Evolutionary conservation across 2,329 filamentous ascomycete species (phyloP).

Genomic region (Periglandula ipomoeae): DNA sequence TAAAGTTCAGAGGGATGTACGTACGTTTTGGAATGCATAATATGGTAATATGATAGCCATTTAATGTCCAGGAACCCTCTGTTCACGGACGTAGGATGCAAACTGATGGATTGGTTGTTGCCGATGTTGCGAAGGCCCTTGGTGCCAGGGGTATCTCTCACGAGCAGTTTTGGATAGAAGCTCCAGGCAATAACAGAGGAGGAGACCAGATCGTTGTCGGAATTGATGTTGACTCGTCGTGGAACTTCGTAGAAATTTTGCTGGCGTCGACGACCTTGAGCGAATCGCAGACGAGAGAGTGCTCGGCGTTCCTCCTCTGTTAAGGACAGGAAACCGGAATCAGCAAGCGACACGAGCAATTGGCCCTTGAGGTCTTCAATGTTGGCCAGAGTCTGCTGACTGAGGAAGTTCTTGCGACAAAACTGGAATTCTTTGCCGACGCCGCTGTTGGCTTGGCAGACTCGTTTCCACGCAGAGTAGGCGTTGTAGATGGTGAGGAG

Average conservation of each 20-base stretch:
- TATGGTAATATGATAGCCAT: slow-evolving; percentile 93
- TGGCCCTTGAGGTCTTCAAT: slow-evolving; percentile 96
- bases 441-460: slow-evolving; percentile 56
- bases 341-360: slow-evolving; percentile 72
- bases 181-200: slow-evolving; percentile 83
- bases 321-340: slow-evolving; percentile 73
- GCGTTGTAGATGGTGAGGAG: slow-evolving; percentile 90
- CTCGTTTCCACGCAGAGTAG: slow-evolving; percentile 78
- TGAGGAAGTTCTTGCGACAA: slow-evolving; percentile 91
- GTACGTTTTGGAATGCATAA: slow-evolving; percentile 84
- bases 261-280: slow-evolving; percentile 44
- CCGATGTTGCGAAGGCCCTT: slow-evolving; percentile 86
- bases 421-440: slow-evolving; percentile 74
- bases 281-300: slow-evolving; percentile 60
- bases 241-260: slow-evolving; percentile 78
- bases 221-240: slow-evolving; percentile 62
- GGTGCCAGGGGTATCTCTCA: slow-evolving; percentile 56
- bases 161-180: slow-evolving; percentile 89
- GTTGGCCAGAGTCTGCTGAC: slow-evolving; percentile 75
- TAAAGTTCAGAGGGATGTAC: slow-evolving; percentile 9
- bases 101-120: slow-evolving; percentile 82
- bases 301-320: slow-evolving; percentile 62
- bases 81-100: slow-evolving; percentile 87
- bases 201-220: slow-evolving; percentile 69
- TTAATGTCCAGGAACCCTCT: slow-evolving; percentile 58